A percentile compares a stretch with the other conserved stretches of the same genome.
phyloP scores from a whole-genome alignment of 495 filamentous ascomycete genomes.

The Penicillium chermesinum region DNA sequence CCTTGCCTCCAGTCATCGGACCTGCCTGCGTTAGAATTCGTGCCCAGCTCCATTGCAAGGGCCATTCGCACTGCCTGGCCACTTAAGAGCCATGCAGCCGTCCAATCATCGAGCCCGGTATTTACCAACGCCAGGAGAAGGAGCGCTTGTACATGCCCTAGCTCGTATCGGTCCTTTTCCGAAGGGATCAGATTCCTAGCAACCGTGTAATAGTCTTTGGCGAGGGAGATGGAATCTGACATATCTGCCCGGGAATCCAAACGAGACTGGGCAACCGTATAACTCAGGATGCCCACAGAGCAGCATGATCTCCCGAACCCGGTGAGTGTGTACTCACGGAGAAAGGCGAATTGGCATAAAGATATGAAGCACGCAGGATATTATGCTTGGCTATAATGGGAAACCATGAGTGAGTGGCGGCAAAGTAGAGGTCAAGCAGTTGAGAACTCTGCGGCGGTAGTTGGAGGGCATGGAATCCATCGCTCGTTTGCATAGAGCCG shows the following conservation, averaged over 20 bases:
- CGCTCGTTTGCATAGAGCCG: conserved; percentile 8
- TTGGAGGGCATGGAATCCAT: conserved; percentile 24
- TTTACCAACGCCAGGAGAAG: conserved; percentile 57
- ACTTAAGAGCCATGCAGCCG: conserved; percentile 55
- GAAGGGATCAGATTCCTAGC: conserved; percentile 56
- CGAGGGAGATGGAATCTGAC: conserved; percentile 16
- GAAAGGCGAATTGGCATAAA: conserved; percentile 45
- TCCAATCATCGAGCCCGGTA: conserved; percentile 49
- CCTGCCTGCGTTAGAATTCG: conserved; percentile 23
- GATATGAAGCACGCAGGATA: conserved; percentile 50
- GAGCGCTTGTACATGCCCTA: conserved; percentile 61
- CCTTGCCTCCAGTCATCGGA: conserved; percentile 40
- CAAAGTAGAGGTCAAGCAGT: conserved; percentile 66
- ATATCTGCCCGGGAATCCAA: conserved; percentile 20
- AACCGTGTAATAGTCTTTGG: conserved; percentile 48
- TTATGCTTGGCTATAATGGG: conserved; percentile 68
- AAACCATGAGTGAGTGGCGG: conserved; percentile 68
- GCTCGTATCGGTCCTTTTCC: conserved; percentile 51
- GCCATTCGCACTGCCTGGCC: conserved; percentile 58
- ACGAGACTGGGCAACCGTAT: conserved; percentile 45
- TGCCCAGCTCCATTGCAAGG: conserved; percentile 43
- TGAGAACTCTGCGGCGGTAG: conserved; percentile 59
- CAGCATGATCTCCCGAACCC: conserved; percentile 55
- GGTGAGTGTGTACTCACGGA: conserved; percentile 34
- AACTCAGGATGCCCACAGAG: conserved; percentile 58